These are phyloP conservation scores for Nemania abortiva DNA, from an alignment of 2,329 filamentous ascomycete species.

Conservation along the genomic window DNA sequence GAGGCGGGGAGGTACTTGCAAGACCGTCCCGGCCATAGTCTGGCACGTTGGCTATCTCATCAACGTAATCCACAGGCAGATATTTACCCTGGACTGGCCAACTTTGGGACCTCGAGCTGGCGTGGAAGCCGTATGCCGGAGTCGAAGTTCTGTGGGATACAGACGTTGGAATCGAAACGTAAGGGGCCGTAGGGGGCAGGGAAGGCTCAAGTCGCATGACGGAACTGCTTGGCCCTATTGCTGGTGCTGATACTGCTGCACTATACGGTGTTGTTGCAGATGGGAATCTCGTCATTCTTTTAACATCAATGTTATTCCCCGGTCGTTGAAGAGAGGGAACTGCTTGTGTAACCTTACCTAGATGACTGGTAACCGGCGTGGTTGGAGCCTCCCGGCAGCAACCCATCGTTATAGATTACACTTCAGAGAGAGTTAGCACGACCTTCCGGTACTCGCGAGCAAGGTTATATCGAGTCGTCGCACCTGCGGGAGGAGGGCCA, in stretches of 20 bases:
- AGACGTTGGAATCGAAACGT: constrained; percentile 58
- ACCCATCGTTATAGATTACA: constrained; percentile 49
- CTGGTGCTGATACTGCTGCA: constrained; percentile 30
- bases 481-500: constrained; percentile 67
- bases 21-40: constrained; percentile 70
- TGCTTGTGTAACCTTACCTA: constrained; percentile 50
- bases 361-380: constrained; percentile 49
- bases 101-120: constrained; percentile 56
- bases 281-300: constrained; percentile 60
- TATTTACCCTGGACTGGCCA: constrained; percentile 65
- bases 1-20: constrained; percentile 54
- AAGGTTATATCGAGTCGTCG: constrained; percentile 51
- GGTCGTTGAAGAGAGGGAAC: constrained; percentile 39
- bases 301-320: constrained; percentile 53
- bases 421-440: constrained; percentile 49
- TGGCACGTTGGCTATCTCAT: constrained; percentile 70
- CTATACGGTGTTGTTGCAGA: constrained; percentile 51
- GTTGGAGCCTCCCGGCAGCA: constrained; percentile 45
- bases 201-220: constrained; percentile 56
- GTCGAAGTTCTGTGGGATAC: constrained; percentile 52
- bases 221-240: constrained; percentile 53
- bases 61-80: constrained; percentile 69
- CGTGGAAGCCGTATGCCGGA: constrained; percentile 55
- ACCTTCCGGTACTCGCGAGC: constrained; percentile 40
- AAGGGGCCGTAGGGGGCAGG: constrained; percentile 56